Percentiles rank a stretch among this genome's conserved stretches.
Evolutionary conservation across 2,329 filamentous ascomycete species (phyloP).

Genomic region (Phyllachora maydis): DNA sequence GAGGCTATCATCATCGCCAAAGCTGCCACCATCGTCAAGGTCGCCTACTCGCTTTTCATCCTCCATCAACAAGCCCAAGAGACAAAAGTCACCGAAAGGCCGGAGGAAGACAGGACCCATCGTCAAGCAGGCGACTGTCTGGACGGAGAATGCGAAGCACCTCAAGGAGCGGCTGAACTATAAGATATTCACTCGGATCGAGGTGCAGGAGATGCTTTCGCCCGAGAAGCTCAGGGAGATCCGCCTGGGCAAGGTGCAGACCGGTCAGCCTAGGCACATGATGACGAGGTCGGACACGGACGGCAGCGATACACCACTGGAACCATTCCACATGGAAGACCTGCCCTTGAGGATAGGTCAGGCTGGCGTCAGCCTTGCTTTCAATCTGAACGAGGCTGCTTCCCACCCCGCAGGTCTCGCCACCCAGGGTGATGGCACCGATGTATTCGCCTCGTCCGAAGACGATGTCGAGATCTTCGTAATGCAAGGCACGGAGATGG

Average conservation of each 20-base stretch:
- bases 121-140: constrained; percentile 11
- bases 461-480: too few relatives aligned
- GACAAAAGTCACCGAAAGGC: constrained; percentile 18
- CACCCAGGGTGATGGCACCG: too few relatives aligned
- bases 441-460: too few relatives aligned
- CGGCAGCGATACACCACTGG: constrained; percentile 17
- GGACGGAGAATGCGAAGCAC: constrained; percentile 33
- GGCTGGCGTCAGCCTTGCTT: constrained; percentile 13
- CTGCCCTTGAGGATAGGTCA: constrained; percentile 20
- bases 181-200: constrained; percentile 30
- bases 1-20: constrained; percentile 6
- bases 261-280: too few relatives aligned
- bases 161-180: constrained; percentile 34
- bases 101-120: constrained; percentile 7
- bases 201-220: constrained; percentile 38
- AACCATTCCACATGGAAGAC: constrained; percentile 27
- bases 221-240: constrained; percentile 26
- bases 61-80: constrained; percentile 15
- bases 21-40: constrained; percentile 6
- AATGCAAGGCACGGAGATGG: too few relatives aligned
- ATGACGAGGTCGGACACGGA: constrained; percentile 9
- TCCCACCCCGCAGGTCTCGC: constrained; percentile 10
- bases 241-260: constrained; percentile 17
- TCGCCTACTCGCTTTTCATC: constrained; percentile 9
- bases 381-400: constrained; percentile 8